Conservation (phyloP, 1,284 basidiomycete genomes). For the Rhodotorula sp. region DNA sequence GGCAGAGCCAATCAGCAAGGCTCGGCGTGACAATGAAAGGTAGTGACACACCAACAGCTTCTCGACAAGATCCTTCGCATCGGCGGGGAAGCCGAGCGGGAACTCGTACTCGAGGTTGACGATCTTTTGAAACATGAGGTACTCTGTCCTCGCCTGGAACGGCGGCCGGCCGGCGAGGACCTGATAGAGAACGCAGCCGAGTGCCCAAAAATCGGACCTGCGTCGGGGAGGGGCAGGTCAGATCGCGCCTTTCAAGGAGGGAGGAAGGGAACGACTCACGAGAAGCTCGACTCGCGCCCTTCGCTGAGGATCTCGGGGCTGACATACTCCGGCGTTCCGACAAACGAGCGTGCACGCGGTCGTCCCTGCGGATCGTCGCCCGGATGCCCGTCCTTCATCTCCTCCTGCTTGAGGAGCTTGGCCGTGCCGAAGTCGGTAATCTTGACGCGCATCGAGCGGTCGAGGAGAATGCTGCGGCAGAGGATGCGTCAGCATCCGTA, state of each 20-base stretch:
- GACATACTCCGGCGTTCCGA: slow-evolving; percentile 95
- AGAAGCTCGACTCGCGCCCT: slow-evolving; percentile 57
- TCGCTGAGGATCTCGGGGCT: slow-evolving; percentile 82
- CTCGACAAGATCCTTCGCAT: slow-evolving; percentile 56
- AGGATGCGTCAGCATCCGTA: neutral
- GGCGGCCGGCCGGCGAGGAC: slow-evolving; percentile 59
- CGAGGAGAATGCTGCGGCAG: slow-evolving; percentile 68
- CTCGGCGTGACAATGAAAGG: no score
- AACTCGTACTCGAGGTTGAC: slow-evolving; percentile 57
- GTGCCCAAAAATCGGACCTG: slow-evolving; percentile 60
- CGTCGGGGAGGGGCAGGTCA: neutral
- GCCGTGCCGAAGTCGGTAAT: slow-evolving; percentile 97
- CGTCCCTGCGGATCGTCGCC: slow-evolving; percentile 34
- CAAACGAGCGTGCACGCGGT: slow-evolving; percentile 64
- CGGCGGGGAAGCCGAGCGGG: slow-evolving; percentile 55
- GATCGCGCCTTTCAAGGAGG: neutral
- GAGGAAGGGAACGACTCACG: slow-evolving; percentile 3
- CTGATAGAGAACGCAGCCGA: slow-evolving; percentile 61
- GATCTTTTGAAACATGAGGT: slow-evolving; percentile 62
- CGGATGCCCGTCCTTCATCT: slow-evolving; percentile 31
- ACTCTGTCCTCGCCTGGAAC: slow-evolving; percentile 61
- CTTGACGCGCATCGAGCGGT: slow-evolving; percentile 81
- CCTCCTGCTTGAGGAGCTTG: slow-evolving; percentile 60
- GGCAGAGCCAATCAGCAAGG: neutral
- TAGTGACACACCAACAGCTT: slow-evolving; percentile 50